Evolutionary conservation across 2,329 filamentous ascomycete species (phyloP).

Genomic region (Epichloe festucae): DNA sequence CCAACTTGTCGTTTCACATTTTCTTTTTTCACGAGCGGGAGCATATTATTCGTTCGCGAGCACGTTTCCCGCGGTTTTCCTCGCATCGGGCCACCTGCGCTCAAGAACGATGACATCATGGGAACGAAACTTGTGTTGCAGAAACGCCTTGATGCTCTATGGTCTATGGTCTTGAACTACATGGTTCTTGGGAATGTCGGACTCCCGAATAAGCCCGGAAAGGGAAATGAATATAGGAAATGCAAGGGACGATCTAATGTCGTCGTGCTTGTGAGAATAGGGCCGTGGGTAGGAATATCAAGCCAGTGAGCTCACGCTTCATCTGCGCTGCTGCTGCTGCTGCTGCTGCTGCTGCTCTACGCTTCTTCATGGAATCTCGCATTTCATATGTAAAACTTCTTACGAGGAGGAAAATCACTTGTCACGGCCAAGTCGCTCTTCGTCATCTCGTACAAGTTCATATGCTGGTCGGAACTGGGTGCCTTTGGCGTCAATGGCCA

Average conservation of each 20-base stretch:
- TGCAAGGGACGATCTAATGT: background rate
- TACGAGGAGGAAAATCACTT: conserved; percentile 16
- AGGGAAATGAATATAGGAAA: background rate
- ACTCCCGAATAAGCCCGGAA: background rate
- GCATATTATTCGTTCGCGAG: no score
- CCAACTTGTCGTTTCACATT: no score
- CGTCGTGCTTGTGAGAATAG: no score
- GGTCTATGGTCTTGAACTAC: background rate
- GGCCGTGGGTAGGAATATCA: background rate
- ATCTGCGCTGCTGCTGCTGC: no score
- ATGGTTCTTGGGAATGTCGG: background rate
- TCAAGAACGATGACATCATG: no score
- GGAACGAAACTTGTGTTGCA: background rate
- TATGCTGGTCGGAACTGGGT: conserved; percentile 57
- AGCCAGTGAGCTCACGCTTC: background rate
- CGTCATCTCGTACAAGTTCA: conserved; percentile 59
- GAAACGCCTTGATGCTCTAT: conserved; percentile 3
- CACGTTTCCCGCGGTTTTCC: no score
- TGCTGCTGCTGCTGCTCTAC: no score
- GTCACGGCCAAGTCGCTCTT: conserved; percentile 67
- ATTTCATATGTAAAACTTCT: background rate
- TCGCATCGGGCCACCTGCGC: no score
- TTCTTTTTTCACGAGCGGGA: no score
- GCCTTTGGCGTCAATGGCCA: conserved; percentile 31
- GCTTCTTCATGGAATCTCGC: background rate